Evolutionary conservation across 192 early-diverging fungal species (phyloP), one percentile per base, ranked within the genome.

Genomic region (Umbelopsis sp.): DNA sequence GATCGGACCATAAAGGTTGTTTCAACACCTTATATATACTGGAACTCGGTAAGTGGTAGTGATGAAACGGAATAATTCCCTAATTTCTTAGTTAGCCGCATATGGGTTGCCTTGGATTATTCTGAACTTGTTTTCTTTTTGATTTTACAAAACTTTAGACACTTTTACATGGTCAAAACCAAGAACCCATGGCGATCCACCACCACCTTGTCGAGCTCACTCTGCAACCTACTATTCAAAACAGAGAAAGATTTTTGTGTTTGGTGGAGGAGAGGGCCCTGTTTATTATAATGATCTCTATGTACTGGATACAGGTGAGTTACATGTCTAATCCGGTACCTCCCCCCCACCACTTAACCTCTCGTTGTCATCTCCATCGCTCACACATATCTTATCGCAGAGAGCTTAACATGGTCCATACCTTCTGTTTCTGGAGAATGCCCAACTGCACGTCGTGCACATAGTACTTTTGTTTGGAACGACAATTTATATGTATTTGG

Each of bases 251-350:
- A 75, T 96, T 32, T 92, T 87, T 80, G 81, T 94, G 50, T 96
- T 96, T 85, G 94, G 93, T 21, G 94, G 94, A 49, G 94, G 94
- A n/a, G 91, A 95, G 68, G 93, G 92, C 14, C 91, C 92, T 8
- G 78, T 84, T 62, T 96, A 96, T 70, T 94, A 89, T 68, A 89
- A 90, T 73, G 88, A 89, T 20, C 75, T 96, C 14, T 93, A 91
- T 77, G 80, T 93, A 65, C 82, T 96, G 17, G 92, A 96, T 75
- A 92, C 91, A 16, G 79, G 80, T 83, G 80, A 38, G 38, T 41
- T n/a, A n/a, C n/a, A n/a, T n/a, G n/a, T n/a, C n/a, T n/a, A n/a
- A n/a, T n/a, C n/a, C n/a, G 38, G 36, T 6, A 41, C 38, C 38
- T 11, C 38, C 38, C 38, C 38, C 38, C 38, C 38, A 6, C 38